Conservation (phyloP, 2,329 filamentous ascomycete species). For the Paramyrothecium sp. region DNA sequence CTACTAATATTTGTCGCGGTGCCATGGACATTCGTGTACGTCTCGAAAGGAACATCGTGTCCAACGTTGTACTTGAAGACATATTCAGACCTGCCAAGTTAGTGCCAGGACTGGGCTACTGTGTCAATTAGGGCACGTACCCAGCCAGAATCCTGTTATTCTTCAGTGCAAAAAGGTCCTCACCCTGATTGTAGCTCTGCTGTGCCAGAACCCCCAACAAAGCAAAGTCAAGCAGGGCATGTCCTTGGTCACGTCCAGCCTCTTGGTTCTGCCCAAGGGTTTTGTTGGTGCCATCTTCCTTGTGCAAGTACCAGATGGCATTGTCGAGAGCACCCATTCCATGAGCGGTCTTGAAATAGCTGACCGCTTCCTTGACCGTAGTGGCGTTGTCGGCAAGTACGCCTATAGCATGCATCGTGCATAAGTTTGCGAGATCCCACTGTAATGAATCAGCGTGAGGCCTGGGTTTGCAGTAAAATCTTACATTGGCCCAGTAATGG, state of each 20-base stretch:
- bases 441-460: not conserved
- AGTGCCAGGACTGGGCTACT: not conserved
- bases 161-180: constrained; percentile 33
- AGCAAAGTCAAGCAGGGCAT: constrained; percentile 36
- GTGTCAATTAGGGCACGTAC: constrained; percentile 15
- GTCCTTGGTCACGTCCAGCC: constrained; percentile 39
- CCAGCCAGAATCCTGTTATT: constrained; percentile 33
- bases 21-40: constrained; percentile 32
- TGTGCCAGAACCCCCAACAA: constrained; percentile 38
- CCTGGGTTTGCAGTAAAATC: not conserved
- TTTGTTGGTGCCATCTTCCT: constrained; percentile 24
- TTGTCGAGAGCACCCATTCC: constrained; percentile 35
- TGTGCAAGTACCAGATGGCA: constrained; percentile 26
- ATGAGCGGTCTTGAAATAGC: constrained; percentile 36
- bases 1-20: constrained; percentile 30
- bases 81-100: constrained; percentile 30
- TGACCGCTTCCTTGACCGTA: constrained; percentile 33
- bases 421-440: constrained; percentile 44
- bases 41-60: constrained; percentile 38
- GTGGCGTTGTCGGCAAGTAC: constrained; percentile 40
- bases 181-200: constrained; percentile 40
- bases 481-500: constrained; percentile 36
- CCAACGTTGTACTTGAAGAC: constrained; percentile 39
- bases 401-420: constrained; percentile 37
- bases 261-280: constrained; percentile 16